Evolutionary conservation across 2,329 filamentous ascomycete genomes (phyloP), one percentile per base, ranked within the genome.

Genomic region (Cordyceps pruinosa): DNA sequence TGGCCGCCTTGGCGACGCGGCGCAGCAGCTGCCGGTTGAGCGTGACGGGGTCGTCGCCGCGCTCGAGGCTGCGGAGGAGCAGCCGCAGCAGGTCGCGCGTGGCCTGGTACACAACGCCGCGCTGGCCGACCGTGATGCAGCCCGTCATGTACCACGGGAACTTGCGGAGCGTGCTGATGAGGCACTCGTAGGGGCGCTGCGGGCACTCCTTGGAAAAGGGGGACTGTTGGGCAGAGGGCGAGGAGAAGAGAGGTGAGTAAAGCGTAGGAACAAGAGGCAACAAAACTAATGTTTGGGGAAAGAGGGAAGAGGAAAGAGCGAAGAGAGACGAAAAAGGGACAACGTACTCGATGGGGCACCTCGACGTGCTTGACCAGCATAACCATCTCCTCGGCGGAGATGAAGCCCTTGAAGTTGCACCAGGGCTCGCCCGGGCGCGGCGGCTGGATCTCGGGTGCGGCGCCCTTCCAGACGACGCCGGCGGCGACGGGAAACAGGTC

Each of bases 361-460:
- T 87, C 83, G 3, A 83, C 81, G 66, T 86, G 82, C 71, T 85
- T 85, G 56, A 80, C 73, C 10, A 87, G 73, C 79, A 86, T 82
- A 0, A 77, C 75, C 73, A 87, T 77, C 68, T 87, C 84, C 66
- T 87, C 85, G 26, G 76, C 74, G 0, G 77, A 79, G 32, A 87
- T 70, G 63, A 87, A 86, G 13, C 81, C 78, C 60, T 79, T 79
- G 69, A 86, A 86, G 42, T 75, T 76, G 17, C 73, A 71, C 76
- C 78, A 78, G 6, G 77, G 72, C 63, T 76, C 69, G 45, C 62
- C n/a, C 2, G 62, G 60, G 61, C 73, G 67, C 60, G 64, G 30
- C 17, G 68, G 64, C 45, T 72, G 67, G 47, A 71, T 67, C 3
- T 72, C 64, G 0, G 83, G 83, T 3, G 65, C 66, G 0, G 68